phyloP scores from a whole-genome alignment of 106 monocot genomes.

The Dendrobium chrysotoxum region DNA sequence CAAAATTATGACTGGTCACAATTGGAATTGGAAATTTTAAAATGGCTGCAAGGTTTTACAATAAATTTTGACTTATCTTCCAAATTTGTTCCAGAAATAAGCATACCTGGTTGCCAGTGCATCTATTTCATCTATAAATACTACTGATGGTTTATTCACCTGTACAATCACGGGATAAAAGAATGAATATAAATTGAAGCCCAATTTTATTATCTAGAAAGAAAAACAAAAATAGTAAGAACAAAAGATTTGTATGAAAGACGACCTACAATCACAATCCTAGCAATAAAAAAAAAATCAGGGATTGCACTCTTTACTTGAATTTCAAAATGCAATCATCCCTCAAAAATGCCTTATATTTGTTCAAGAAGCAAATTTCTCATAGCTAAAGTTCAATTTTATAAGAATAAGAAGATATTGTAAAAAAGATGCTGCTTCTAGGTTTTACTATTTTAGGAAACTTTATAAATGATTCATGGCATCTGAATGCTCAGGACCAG shows the following conservation, averaged over 20 bases:
- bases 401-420: background rate
- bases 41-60: background rate
- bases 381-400: background rate
- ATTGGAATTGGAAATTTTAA: background rate
- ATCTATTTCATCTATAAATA: conserved; percentile 93
- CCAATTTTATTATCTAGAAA: background rate
- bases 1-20: background rate
- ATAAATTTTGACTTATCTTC: background rate
- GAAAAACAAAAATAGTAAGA: background rate
- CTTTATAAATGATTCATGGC: background rate
- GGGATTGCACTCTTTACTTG: background rate
- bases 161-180: conserved; percentile 25
- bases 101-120: conserved; percentile 81
- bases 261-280: background rate
- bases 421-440: background rate
- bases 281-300: background rate
- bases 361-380: background rate
- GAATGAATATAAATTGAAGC: background rate
- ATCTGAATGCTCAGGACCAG: background rate
- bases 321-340: background rate
- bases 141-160: conserved; percentile 89
- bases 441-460: background rate
- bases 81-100: background rate
- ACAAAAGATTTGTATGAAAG: background rate
- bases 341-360: background rate